A percentile compares a stretch with the other conserved stretches of the same genome.
phyloP scores from a whole-genome alignment of 257 asterid species.

The Agastache rugosa region DNA sequence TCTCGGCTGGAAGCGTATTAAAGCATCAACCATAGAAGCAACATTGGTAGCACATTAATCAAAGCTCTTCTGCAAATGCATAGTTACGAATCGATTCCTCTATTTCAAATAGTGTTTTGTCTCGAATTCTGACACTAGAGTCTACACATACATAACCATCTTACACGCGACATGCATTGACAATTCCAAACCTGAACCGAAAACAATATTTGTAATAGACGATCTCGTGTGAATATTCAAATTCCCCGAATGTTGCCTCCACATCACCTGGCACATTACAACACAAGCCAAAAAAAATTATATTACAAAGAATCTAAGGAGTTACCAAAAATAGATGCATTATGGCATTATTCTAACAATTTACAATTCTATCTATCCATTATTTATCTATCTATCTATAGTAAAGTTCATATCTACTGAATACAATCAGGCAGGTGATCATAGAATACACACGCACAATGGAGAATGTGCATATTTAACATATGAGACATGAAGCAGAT shows the following conservation, averaged over 20 bases:
- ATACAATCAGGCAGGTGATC: neutral
- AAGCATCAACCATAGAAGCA: neutral
- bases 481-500: neutral
- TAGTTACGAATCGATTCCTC: neutral
- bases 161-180: no score
- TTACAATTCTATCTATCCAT: neutral
- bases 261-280: neutral
- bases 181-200: neutral
- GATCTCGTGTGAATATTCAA: neutral
- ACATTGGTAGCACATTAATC: neutral
- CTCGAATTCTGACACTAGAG: no score
- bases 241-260: neutral
- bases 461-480: neutral
- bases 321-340: neutral
- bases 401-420: neutral
- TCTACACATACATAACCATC: no score
- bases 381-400: neutral
- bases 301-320: neutral
- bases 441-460: neutral
- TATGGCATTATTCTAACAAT: neutral
- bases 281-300: conserved; percentile 2
- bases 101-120: neutral
- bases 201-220: neutral
- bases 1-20: neutral
- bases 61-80: neutral